These are phyloP conservation scores for Amaranthus cruentus DNA, from an alignment of 148 eudicot genomes.

Conservation along the genomic window DNA sequence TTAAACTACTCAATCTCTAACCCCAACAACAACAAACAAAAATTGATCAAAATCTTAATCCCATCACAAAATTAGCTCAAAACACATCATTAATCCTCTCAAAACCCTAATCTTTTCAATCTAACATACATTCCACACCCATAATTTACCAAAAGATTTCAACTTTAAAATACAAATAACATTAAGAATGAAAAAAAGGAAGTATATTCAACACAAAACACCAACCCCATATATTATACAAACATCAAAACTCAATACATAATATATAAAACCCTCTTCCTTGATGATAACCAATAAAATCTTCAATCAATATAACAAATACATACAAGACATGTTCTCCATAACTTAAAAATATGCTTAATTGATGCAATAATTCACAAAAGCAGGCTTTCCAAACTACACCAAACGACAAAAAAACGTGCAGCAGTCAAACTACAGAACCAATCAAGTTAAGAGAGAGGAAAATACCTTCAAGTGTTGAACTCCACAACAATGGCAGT, in stretches of 20 bases:
- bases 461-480: slow-evolving; percentile 20
- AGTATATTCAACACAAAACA: background rate
- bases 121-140: background rate
- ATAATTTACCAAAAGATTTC: background rate
- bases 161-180: background rate
- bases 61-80: slow-evolving; percentile 1
- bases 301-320: slow-evolving; percentile 1
- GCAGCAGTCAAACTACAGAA: slow-evolving; percentile 29
- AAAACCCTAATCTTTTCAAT: background rate
- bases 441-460: background rate
- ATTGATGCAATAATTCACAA: slow-evolving; percentile 20
- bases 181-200: background rate
- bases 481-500: slow-evolving; percentile 32
- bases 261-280: slow-evolving; percentile 5
- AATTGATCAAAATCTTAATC: slow-evolving; percentile 7
- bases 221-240: slow-evolving; percentile 16
- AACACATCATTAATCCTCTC: background rate
- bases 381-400: slow-evolving; percentile 27
- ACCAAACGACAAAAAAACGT: slow-evolving; percentile 27
- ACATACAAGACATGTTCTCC: slow-evolving; percentile 27
- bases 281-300: slow-evolving; percentile 15
- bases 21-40: background rate
- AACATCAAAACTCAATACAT: slow-evolving; percentile 6
- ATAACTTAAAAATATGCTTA: slow-evolving; percentile 25
- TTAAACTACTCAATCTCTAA: background rate